These are phyloP conservation scores for Calonectria pteridis DNA, from an alignment of 2,329 filamentous ascomycete genomes.

Conservation along the genomic window DNA sequence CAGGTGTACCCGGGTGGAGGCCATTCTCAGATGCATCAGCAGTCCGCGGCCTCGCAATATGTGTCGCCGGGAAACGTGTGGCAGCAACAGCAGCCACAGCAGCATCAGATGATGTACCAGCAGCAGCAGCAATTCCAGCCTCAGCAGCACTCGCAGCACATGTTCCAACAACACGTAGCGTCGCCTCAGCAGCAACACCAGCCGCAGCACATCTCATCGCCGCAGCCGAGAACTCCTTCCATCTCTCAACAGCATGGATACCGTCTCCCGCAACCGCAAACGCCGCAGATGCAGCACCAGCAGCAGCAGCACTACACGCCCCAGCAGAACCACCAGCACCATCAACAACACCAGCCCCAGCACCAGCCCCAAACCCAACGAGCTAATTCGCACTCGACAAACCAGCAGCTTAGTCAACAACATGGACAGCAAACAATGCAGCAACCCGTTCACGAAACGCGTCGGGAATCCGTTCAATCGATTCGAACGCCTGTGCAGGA, in stretches of 20 bases:
- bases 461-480: constrained; percentile 19
- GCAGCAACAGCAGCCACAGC: constrained; percentile 45
- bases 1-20: constrained; percentile 32
- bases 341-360: constrained; percentile 33
- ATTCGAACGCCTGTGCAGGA: constrained; percentile 28
- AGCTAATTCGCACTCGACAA: constrained; percentile 27
- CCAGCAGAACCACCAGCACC: constrained; percentile 33
- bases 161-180: constrained; percentile 47
- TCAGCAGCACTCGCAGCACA: constrained; percentile 52
- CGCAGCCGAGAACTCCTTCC: constrained; percentile 39
- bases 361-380: constrained; percentile 22
- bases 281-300: constrained; percentile 29
- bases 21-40: constrained; percentile 41
- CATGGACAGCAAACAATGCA: constrained; percentile 32
- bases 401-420: constrained; percentile 26
- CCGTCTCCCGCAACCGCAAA: constrained; percentile 32
- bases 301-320: constrained; percentile 18
- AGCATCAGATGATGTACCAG: constrained; percentile 42
- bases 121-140: constrained; percentile 47
- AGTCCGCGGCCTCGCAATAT: constrained; percentile 41
- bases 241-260: constrained; percentile 40
- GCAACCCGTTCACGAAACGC: constrained; percentile 23
- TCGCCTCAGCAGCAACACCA: constrained; percentile 40
- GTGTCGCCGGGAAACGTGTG: constrained; percentile 46
- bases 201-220: constrained; percentile 34